A percentile compares a stretch with the other conserved stretches of the same genome.
phyloP scores from a whole-genome alignment of 75 land plant genomes.

The Chamaecyparis obtusa region DNA sequence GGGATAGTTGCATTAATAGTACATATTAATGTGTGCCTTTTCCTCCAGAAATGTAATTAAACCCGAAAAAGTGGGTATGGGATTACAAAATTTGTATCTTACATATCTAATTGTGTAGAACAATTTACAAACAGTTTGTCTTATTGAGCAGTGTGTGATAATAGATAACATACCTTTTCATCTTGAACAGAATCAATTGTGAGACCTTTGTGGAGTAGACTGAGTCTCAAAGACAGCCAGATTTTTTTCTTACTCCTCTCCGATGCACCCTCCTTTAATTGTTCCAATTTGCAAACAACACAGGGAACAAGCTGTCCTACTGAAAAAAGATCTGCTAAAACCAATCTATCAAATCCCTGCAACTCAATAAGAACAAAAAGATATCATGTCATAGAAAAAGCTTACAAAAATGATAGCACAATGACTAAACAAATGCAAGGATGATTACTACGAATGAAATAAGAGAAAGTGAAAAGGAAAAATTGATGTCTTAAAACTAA shows the following conservation, averaged over 20 bases:
- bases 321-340: constrained; percentile 47
- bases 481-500: neutral
- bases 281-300: constrained; percentile 62
- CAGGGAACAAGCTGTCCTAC: constrained; percentile 87
- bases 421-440: neutral
- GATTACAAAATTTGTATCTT: neutral
- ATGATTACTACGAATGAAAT: neutral
- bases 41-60: neutral
- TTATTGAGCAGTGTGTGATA: neutral
- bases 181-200: constrained; percentile 79
- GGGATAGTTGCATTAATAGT: neutral
- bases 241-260: constrained; percentile 60
- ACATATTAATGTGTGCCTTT: neutral
- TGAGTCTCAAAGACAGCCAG: constrained; percentile 77
- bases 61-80: neutral
- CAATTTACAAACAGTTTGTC: neutral
- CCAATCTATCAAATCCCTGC: constrained; percentile 37
- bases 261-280: constrained; percentile 37
- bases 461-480: neutral
- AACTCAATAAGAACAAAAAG: neutral
- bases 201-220: constrained; percentile 68
- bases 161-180: constrained; percentile 61
- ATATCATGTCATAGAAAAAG: neutral
- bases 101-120: neutral
- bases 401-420: neutral